phyloP scores from a whole-genome alignment of 1,139 yeast genomes.

The Geotrichum cucujoidarum region DNA sequence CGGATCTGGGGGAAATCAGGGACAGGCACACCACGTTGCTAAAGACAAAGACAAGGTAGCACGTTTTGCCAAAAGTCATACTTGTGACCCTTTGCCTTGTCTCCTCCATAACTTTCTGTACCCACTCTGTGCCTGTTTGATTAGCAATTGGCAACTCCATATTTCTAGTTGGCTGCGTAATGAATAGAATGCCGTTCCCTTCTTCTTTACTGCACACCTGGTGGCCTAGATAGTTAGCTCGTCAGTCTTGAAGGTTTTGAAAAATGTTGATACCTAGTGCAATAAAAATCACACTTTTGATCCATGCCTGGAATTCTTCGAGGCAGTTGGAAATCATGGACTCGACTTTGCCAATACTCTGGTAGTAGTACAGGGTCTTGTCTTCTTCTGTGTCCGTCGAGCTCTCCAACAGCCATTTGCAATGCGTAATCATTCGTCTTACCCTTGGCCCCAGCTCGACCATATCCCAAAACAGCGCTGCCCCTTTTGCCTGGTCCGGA shows the following conservation, averaged over 20 bases:
- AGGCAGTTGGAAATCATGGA: constrained; percentile 1
- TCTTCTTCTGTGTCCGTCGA: background rate
- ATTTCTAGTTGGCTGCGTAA: constrained; percentile 1
- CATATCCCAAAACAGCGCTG: background rate
- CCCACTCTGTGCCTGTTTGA: background rate
- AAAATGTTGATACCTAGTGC: background rate
- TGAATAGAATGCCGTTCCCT: constrained; percentile 4
- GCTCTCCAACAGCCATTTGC: background rate
- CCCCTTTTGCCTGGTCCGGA: background rate
- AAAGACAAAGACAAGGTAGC: constrained; percentile 6
- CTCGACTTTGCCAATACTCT: background rate
- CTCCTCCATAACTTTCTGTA: background rate
- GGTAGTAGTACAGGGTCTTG: background rate
- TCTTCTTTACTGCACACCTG: background rate
- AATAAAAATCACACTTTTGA: background rate
- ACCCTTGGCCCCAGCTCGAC: constrained; percentile 8
- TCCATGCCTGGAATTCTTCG: constrained; percentile 1
- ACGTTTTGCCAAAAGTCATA: background rate
- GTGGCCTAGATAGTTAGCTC: constrained; percentile 5
- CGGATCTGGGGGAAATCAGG: background rate
- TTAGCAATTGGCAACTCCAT: background rate
- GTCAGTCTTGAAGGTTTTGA: background rate
- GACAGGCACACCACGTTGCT: constrained; percentile 8
- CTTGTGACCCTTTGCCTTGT: background rate
- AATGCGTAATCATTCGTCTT: background rate